These are phyloP conservation scores for Aspergillus funiculosus DNA, from an alignment of 495 filamentous ascomycete genomes.

Conservation along the genomic window DNA sequence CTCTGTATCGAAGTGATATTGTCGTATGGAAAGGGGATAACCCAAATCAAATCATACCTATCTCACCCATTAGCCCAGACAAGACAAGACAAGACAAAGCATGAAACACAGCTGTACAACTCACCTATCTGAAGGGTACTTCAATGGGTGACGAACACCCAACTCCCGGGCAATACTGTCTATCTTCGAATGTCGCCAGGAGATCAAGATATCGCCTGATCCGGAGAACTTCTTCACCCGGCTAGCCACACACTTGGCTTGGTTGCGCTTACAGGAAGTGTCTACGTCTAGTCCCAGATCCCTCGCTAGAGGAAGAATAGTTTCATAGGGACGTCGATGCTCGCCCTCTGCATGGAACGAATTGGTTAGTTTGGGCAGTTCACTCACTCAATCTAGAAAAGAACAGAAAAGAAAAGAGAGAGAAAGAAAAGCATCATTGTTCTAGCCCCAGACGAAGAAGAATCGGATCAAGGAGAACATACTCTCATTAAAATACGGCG, in stretches of 20 bases:
- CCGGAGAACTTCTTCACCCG: constrained; percentile 19
- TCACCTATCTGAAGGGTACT: constrained; percentile 29
- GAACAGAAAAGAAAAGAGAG: not conserved
- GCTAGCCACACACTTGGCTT: constrained; percentile 22
- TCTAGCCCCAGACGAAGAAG: too few relatives aligned
- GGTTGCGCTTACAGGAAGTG: constrained; percentile 32
- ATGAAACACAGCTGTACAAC: too few relatives aligned
- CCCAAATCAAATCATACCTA: too few relatives aligned
- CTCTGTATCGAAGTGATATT: too few relatives aligned
- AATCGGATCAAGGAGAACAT: too few relatives aligned
- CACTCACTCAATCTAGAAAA: too few relatives aligned
- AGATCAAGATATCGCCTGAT: constrained; percentile 29
- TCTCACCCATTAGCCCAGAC: too few relatives aligned
- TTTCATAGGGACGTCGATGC: constrained; percentile 42
- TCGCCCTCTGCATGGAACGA: constrained; percentile 45
- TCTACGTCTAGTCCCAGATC: constrained; percentile 44
- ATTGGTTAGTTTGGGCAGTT: too few relatives aligned
- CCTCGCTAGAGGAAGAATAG: constrained; percentile 41
- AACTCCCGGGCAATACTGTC: constrained; percentile 18
- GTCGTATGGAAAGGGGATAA: too few relatives aligned
- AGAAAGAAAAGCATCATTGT: too few relatives aligned
- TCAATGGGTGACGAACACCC: constrained; percentile 15
- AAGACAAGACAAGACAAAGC: too few relatives aligned
- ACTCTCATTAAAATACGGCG: constrained; percentile 31
- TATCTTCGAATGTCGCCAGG: constrained; percentile 30